Percentiles rank a stretch among this genome's conserved stretches.
These are phyloP conservation scores for Xylaria sp. DNA, from an alignment of 2,329 filamentous ascomycete genomes.

Conservation along the genomic window DNA sequence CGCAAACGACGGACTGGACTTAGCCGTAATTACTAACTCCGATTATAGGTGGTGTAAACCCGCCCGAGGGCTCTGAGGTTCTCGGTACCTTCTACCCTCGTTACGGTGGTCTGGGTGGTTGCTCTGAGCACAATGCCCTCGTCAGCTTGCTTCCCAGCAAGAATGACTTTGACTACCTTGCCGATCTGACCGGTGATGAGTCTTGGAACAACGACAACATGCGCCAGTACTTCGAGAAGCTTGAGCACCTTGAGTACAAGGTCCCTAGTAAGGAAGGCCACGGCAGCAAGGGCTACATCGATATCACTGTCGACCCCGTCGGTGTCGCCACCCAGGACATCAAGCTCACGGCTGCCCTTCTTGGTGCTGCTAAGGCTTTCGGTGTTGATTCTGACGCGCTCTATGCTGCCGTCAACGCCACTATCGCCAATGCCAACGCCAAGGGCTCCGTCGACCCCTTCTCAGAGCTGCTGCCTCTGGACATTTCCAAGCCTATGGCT, in stretches of 20 bases:
- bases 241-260: slow-evolving; percentile 45
- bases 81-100: slow-evolving; percentile 70
- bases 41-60: slow-evolving; percentile 56
- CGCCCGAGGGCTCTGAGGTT: slow-evolving; percentile 62
- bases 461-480: slow-evolving; percentile 38
- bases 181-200: slow-evolving; percentile 49
- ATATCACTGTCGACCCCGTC: slow-evolving; percentile 36
- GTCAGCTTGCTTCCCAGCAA: slow-evolving; percentile 55
- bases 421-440: slow-evolving; percentile 25
- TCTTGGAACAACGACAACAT: slow-evolving; percentile 44
- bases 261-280: slow-evolving; percentile 54
- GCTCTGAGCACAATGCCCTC: slow-evolving; percentile 46
- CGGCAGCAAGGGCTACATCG: slow-evolving; percentile 44
- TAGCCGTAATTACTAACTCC: slow-evolving; percentile 13
- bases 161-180: slow-evolving; percentile 58
- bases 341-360: slow-evolving; percentile 38
- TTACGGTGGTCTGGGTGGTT: slow-evolving; percentile 58
- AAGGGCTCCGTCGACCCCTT: slow-evolving; percentile 27
- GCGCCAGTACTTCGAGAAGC: slow-evolving; percentile 44
- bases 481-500: slow-evolving; percentile 34
- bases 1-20: background rate
- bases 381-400: slow-evolving; percentile 54
- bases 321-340: slow-evolving; percentile 40
- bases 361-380: slow-evolving; percentile 38
- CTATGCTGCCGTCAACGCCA: slow-evolving; percentile 48